Conservation (phyloP, 2,329 filamentous ascomycete genomes). For the Fusarium heterosporum region DNA sequence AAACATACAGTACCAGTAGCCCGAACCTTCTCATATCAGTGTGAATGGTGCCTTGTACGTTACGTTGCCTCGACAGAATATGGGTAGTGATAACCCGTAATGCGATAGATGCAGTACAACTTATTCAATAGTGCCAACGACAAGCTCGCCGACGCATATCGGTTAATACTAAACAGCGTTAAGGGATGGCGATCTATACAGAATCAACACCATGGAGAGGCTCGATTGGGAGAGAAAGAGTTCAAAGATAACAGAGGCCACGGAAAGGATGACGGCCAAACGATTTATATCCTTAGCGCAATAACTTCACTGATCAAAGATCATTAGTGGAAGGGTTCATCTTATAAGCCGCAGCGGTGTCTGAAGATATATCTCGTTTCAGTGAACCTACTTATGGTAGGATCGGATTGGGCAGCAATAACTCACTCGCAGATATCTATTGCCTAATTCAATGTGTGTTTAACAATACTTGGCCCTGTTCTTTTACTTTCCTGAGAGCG, state of each 20-base stretch:
- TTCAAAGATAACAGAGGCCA: constrained; percentile 65
- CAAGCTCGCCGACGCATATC: constrained; percentile 68
- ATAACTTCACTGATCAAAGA: constrained; percentile 18
- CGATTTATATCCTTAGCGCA: constrained; percentile 65
- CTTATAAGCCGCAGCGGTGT: neutral
- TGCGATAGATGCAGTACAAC: constrained; percentile 67
- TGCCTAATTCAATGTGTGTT: too few species aligned
- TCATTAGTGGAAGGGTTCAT: neutral
- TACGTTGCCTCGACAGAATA: constrained; percentile 64
- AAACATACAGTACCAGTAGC: constrained; percentile 74
- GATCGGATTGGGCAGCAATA: too few species aligned
- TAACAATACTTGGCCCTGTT: too few species aligned
- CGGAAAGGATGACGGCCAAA: constrained; percentile 65
- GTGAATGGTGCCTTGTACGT: constrained; percentile 66
- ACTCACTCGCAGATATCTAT: too few species aligned
- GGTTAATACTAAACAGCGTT: constrained; percentile 70
- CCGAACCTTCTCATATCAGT: constrained; percentile 62
- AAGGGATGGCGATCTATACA: constrained; percentile 63
- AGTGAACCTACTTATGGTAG: neutral
- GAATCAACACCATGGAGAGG: constrained; percentile 69
- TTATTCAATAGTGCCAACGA: constrained; percentile 66
- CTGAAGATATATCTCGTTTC: too few species aligned
- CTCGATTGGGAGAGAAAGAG: constrained; percentile 73
- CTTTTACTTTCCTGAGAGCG: too few species aligned
- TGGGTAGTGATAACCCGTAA: constrained; percentile 63